phyloP scores from a whole-genome alignment of 768 basidiomycete genomes.

The Lactifluus piperatus region DNA sequence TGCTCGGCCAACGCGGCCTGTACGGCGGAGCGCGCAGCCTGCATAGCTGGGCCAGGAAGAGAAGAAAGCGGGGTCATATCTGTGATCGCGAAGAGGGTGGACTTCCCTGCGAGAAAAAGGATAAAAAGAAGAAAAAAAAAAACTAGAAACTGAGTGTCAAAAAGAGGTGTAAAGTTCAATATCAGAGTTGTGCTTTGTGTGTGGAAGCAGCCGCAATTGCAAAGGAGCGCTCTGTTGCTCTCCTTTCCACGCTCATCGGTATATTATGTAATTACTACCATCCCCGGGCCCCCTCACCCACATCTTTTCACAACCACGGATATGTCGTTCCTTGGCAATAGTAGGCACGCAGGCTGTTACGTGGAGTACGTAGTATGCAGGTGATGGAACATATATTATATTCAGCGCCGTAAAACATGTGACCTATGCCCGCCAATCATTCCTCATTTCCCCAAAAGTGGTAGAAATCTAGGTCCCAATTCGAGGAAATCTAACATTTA shows the following conservation, averaged over 20 bases:
- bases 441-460: neutral
- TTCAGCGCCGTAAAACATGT: too few species aligned
- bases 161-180: neutral
- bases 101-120: neutral
- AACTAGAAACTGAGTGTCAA: neutral
- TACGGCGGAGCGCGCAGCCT: constrained; percentile 74
- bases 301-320: too few species aligned
- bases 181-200: neutral
- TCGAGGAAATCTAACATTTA: too few species aligned
- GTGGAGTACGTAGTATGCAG: too few species aligned
- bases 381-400: too few species aligned
- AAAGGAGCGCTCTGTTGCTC: too few species aligned
- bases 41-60: constrained; percentile 57
- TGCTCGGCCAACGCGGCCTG: constrained; percentile 62
- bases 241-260: neutral
- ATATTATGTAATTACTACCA: neutral
- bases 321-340: too few species aligned
- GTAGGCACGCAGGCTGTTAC: too few species aligned
- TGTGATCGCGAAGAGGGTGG: neutral
- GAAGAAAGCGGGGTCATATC: constrained; percentile 35
- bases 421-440: too few species aligned
- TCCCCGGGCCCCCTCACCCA: too few species aligned
- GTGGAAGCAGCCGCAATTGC: neutral
- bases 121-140: neutral
- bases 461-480: too few species aligned